Conservation (phyloP, 2,329 filamentous ascomycete species). For the Diaporthe aspalathi region DNA sequence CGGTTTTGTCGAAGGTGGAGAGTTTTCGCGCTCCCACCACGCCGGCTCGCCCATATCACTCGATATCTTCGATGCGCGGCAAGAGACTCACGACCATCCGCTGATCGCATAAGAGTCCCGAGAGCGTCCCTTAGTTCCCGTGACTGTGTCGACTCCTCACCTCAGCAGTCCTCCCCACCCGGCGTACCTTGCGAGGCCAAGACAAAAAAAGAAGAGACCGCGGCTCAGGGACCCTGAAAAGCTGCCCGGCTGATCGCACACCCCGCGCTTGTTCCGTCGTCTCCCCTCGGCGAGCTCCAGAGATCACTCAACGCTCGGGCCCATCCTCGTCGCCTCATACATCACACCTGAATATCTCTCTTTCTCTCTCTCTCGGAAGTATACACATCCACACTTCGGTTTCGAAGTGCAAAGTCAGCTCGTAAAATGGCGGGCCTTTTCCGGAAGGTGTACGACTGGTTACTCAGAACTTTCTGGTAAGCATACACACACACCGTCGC, state of each 20-base stretch:
- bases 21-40: constrained; percentile 43
- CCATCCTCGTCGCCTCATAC: constrained; percentile 6
- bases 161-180: constrained; percentile 24
- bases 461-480: constrained; percentile 97
- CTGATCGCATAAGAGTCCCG: constrained; percentile 38
- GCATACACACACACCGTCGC: constrained; percentile 50
- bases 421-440: constrained; percentile 88
- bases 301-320: constrained; percentile 39
- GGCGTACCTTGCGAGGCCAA: constrained; percentile 34
- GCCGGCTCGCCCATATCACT: constrained; percentile 46
- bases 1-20: constrained; percentile 48
- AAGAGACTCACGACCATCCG: constrained; percentile 35
- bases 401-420: constrained; percentile 37
- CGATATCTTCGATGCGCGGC: constrained; percentile 40
- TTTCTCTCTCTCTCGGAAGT: background rate
- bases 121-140: constrained; percentile 33
- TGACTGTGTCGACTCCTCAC: constrained; percentile 36
- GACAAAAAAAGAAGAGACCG: constrained; percentile 44
- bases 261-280: constrained; percentile 46
- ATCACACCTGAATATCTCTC: constrained; percentile 34
- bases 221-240: constrained; percentile 56
- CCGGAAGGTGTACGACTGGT: constrained; percentile 96
- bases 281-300: constrained; percentile 41
- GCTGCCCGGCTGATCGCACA: constrained; percentile 48
- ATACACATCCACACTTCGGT: constrained; percentile 9